Percentiles rank a stretch among this genome's conserved stretches.
Conservation (phyloP, 2,329 filamentous ascomycete species). For the Albifimbria verrucaria region DNA sequence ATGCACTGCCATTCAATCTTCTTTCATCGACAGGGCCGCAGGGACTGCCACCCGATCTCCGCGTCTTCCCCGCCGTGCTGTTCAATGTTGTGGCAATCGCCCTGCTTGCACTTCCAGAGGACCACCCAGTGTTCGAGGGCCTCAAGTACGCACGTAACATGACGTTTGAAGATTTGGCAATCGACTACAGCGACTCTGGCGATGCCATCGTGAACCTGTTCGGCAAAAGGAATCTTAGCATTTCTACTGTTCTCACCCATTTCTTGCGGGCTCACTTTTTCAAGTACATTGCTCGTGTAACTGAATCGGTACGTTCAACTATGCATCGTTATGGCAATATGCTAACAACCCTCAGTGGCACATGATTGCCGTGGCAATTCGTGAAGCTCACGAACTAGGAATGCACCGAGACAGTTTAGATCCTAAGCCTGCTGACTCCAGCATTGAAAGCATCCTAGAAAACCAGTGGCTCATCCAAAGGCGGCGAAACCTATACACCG, state of each 20-base stretch:
- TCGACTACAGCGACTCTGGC: conserved; percentile 59
- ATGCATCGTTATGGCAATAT: background rate
- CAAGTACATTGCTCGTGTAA: conserved; percentile 57
- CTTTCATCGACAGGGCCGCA: conserved; percentile 48
- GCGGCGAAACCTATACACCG: conserved; percentile 53
- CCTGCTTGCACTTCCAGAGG: conserved; percentile 48
- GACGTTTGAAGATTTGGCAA: conserved; percentile 58
- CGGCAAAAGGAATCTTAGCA: conserved; percentile 53
- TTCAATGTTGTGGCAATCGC: conserved; percentile 57
- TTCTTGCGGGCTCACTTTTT: conserved; percentile 55
- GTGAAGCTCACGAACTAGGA: conserved; percentile 61
- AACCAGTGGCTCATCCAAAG: conserved; percentile 58
- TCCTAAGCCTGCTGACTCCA: conserved; percentile 43
- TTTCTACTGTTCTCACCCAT: conserved; percentile 55
- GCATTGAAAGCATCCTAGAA: conserved; percentile 46
- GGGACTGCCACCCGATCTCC: conserved; percentile 46
- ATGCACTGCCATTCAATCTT: conserved; percentile 47
- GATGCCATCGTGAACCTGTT: conserved; percentile 50
- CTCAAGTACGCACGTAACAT: conserved; percentile 58
- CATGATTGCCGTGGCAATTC: conserved; percentile 52
- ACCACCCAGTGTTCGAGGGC: conserved; percentile 47
- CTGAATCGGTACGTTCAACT: conserved; percentile 43
- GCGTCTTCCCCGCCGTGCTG: conserved; percentile 56
- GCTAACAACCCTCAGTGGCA: conserved; percentile 43
- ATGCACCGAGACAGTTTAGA: conserved; percentile 53